Percentiles rank a stretch among this genome's conserved stretches.
Conservation (phyloP, 169 alveolate genomes). For the Eimeria sp. region DNA sequence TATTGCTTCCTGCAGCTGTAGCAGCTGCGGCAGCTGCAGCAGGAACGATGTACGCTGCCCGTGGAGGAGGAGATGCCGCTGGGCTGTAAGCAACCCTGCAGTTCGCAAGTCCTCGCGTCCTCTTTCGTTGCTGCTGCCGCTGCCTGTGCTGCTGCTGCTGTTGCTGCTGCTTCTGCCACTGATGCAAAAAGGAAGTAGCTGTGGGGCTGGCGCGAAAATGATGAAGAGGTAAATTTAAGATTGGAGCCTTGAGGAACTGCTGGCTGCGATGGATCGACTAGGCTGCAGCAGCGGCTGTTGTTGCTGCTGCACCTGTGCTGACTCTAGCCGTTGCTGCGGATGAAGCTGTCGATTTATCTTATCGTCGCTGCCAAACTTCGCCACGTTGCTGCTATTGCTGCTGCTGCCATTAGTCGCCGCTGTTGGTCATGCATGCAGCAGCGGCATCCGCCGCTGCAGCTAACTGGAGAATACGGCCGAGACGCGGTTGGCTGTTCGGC, state of each 20-base stretch:
- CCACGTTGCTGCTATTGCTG: conserved; percentile 41
- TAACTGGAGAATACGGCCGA: background rate
- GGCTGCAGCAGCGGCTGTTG: conserved; percentile 96
- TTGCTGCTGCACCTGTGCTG: conserved; percentile 16
- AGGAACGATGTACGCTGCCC: background rate
- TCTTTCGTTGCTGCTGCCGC: conserved; percentile 24
- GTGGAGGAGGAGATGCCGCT: background rate
- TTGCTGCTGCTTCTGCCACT: conserved; percentile 69
- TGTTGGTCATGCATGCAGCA: background rate
- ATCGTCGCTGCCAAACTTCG: no score
- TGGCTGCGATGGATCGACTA: no score
- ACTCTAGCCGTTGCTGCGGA: conserved; percentile 1
- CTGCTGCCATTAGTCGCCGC: background rate
- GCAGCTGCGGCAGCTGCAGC: conserved; percentile 17
- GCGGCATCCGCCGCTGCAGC: background rate
- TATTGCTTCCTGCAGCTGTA: conserved; percentile 30
- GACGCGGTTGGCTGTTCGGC: background rate
- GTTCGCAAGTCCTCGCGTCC: background rate
- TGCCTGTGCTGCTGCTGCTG: conserved; percentile 79
- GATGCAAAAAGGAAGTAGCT: background rate
- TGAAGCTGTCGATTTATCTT: no score
- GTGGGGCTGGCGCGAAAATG: background rate
- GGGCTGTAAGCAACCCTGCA: conserved; percentile 1
- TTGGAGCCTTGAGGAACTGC: conserved; percentile 85
- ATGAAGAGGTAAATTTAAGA: conserved; percentile 40